Conservation (phyloP, 208 protist species). For the Acanthamoeba sp. region DNA sequence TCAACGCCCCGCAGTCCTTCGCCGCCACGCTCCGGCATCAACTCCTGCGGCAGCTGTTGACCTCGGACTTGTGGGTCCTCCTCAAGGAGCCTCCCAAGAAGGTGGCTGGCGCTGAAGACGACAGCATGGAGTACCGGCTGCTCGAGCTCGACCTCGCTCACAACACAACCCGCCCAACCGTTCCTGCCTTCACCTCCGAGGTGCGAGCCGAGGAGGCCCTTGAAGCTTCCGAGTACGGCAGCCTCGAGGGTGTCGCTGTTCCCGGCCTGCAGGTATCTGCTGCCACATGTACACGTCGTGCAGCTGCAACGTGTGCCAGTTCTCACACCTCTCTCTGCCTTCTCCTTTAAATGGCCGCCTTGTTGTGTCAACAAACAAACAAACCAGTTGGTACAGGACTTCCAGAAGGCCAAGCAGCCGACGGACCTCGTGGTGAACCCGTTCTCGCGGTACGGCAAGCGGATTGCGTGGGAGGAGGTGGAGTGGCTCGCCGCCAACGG, state of each 20-base stretch:
- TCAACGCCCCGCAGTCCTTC: background rate
- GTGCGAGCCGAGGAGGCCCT: conserved; percentile 46
- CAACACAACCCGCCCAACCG: background rate
- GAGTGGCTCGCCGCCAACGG: conserved; percentile 45
- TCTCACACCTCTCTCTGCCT: background rate
- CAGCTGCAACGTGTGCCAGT: too few species aligned
- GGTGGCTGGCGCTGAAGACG: background rate
- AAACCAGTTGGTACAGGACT: conserved; percentile 63
- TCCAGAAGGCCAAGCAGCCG: background rate
- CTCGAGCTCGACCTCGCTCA: conserved; percentile 47
- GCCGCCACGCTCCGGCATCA: background rate
- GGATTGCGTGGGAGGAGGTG: conserved; percentile 41
- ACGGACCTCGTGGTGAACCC: conserved; percentile 20
- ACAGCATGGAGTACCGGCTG: background rate
- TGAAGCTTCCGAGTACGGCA: background rate
- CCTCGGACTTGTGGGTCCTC: background rate
- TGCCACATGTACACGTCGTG: too few species aligned
- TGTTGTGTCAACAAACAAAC: too few species aligned
- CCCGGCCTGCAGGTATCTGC: conserved; percentile 9
- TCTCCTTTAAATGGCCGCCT: background rate
- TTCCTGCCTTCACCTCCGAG: conserved; percentile 13
- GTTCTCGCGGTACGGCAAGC: conserved; percentile 62
- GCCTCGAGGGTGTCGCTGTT: background rate
- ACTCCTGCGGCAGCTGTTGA: conserved; percentile 11
- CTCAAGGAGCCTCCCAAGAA: conserved; percentile 12